phyloP scores from a whole-genome alignment of 2,329 filamentous ascomycete species.

The Exophiala xenobiotica region DNA sequence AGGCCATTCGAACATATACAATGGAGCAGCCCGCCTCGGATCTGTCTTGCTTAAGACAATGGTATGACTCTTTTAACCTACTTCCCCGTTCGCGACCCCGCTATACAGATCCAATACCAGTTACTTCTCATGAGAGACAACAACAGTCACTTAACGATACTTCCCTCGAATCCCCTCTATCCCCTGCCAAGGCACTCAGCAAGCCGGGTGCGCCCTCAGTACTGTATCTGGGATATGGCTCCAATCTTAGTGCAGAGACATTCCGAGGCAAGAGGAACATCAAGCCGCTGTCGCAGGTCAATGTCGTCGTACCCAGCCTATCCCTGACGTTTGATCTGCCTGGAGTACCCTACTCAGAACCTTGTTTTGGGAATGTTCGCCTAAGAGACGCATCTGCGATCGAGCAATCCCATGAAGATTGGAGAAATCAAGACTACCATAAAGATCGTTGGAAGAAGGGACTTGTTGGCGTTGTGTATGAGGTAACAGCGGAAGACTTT shows the following conservation, averaged over 20 bases:
- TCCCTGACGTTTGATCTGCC: conserved; percentile 81
- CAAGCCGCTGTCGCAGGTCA: conserved; percentile 74
- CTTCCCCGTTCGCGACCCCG: background rate
- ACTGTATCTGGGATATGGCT: conserved; percentile 86
- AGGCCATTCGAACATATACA: background rate
- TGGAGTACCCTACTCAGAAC: conserved; percentile 81
- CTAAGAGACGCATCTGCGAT: conserved; percentile 50
- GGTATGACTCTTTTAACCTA: conserved; percentile 13
- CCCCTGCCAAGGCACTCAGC: background rate
- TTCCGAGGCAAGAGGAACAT: conserved; percentile 78
- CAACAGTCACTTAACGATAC: conserved; percentile 17
- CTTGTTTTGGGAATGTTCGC: conserved; percentile 84
- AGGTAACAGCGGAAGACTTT: conserved; percentile 82
- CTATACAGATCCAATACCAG: conserved; percentile 8
- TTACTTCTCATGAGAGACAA: conserved; percentile 19
- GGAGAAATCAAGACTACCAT: conserved; percentile 46
- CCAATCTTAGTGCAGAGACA: conserved; percentile 77
- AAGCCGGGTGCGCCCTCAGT: conserved; percentile 49
- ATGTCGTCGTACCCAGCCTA: conserved; percentile 77
- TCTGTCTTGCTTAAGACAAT: conserved; percentile 12
- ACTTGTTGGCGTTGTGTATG: conserved; percentile 90
- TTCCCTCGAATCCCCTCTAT: conserved; percentile 3
- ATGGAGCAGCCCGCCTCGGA: conserved; percentile 2
- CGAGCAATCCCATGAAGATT: conserved; percentile 11
- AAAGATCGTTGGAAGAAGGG: conserved; percentile 73